These are phyloP conservation scores for Waitea zeae DNA, from an alignment of 1,284 basidiomycete species.

Conservation along the genomic window DNA sequence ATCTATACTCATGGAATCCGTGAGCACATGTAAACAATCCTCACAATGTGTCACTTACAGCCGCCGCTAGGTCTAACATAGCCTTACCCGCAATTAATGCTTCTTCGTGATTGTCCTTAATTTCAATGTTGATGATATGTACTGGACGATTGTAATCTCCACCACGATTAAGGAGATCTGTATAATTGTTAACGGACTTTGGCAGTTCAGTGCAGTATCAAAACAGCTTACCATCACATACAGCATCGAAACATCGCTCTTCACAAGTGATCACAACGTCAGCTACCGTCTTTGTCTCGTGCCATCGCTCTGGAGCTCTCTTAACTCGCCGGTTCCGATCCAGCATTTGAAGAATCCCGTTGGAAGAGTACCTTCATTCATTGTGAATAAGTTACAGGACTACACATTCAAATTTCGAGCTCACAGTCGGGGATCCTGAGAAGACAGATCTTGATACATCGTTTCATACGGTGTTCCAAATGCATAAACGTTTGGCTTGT, in stretches of 20 bases:
- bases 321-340: slow-evolving; percentile 93
- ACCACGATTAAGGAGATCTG: slow-evolving; percentile 79
- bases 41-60: slow-evolving; percentile 33
- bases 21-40: too few species aligned
- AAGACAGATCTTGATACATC: slow-evolving; percentile 86
- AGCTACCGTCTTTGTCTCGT: slow-evolving; percentile 73
- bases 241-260: slow-evolving; percentile 96
- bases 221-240: slow-evolving; percentile 77
- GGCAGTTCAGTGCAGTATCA: slow-evolving; percentile 3
- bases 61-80: slow-evolving; percentile 83
- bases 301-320: slow-evolving; percentile 90
- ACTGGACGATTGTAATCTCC: slow-evolving; percentile 90
- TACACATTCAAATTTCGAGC: slow-evolving; percentile 14
- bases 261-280: slow-evolving; percentile 99
- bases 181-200: slow-evolving; percentile 6
- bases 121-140: slow-evolving; percentile 96
- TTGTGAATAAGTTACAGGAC: slow-evolving; percentile 6
- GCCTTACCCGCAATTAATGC: slow-evolving; percentile 91
- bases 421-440: slow-evolving; percentile 76
- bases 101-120: slow-evolving; percentile 99
- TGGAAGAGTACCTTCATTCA: slow-evolving; percentile 68
- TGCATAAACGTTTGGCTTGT: slow-evolving; percentile 93
- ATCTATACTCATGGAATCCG: slow-evolving; percentile 37
- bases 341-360: slow-evolving; percentile 94
- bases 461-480: slow-evolving; percentile 98